These are phyloP conservation scores for Madurella mycetomatis DNA, from an alignment of 2,329 filamentous ascomycete genomes.

Conservation along the genomic window DNA sequence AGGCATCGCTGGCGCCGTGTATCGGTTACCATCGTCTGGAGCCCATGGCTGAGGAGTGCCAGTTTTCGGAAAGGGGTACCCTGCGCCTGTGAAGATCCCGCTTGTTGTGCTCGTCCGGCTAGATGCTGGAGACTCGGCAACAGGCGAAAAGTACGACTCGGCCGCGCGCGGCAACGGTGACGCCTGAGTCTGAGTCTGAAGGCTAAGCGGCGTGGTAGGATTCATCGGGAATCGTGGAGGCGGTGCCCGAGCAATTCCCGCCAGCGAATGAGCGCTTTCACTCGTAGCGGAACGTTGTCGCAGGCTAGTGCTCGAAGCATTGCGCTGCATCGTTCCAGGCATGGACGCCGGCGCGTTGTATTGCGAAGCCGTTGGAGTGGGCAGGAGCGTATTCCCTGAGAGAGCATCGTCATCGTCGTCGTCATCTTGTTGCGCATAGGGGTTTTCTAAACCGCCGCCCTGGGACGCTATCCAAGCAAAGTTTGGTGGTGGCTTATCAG, in stretches of 20 bases:
- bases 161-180: constrained; percentile 60
- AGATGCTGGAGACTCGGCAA: constrained; percentile 71
- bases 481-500: constrained; percentile 58
- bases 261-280: constrained; percentile 60
- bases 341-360: constrained; percentile 32
- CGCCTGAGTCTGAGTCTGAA: constrained; percentile 57
- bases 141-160: constrained; percentile 94
- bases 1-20: constrained; percentile 83
- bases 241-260: constrained; percentile 54
- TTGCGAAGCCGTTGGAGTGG: constrained; percentile 32
- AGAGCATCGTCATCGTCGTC: constrained; percentile 52
- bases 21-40: constrained; percentile 64
- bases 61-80: constrained; percentile 69
- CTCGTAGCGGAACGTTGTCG: constrained; percentile 71
- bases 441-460: constrained; percentile 67
- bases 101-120: constrained; percentile 72
- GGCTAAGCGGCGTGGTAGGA: constrained; percentile 52
- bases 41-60: constrained; percentile 66
- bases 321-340: constrained; percentile 52
- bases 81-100: constrained; percentile 58
- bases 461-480: constrained; percentile 76
- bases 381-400: constrained; percentile 17
- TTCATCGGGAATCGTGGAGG: constrained; percentile 70
- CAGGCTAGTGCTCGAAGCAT: constrained; percentile 69
- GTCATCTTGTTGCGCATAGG: constrained; percentile 64